These are phyloP conservation scores for Colletotrichum zoysiae DNA, from an alignment of 2,329 filamentous ascomycete genomes.

Conservation along the genomic window DNA sequence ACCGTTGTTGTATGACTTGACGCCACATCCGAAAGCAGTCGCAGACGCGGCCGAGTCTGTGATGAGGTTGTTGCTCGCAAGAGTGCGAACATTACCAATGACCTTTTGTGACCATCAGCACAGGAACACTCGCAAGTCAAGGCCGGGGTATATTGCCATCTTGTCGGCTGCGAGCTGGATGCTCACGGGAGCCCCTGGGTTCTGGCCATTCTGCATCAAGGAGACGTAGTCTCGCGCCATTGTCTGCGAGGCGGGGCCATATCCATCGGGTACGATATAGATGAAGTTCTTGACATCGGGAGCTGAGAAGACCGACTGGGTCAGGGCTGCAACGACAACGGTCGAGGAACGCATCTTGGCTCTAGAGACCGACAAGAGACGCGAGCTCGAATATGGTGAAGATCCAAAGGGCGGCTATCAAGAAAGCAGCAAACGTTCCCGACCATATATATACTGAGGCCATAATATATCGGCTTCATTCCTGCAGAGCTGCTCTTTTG, in stretches of 20 bases:
- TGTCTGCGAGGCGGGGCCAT: constrained; percentile 48
- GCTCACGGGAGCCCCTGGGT: constrained; percentile 41
- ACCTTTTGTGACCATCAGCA: constrained; percentile 36
- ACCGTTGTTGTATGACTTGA: constrained; percentile 54
- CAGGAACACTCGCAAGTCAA: neutral
- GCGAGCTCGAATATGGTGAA: constrained; percentile 7
- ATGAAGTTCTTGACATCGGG: constrained; percentile 49
- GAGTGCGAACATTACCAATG: constrained; percentile 49
- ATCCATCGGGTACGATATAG: constrained; percentile 51
- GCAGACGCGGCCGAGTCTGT: constrained; percentile 57
- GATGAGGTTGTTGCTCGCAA: constrained; percentile 51
- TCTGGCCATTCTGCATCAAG: constrained; percentile 44
- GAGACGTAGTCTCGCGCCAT: constrained; percentile 48
- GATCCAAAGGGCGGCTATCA: neutral
- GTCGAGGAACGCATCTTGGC: constrained; percentile 38
- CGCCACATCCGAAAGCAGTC: constrained; percentile 55
- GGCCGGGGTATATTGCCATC: constrained; percentile 32
- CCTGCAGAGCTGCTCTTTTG: neutral
- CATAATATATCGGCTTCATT: constrained; percentile 7
- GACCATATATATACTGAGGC: neutral
- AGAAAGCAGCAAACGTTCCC: neutral
- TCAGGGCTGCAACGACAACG: constrained; percentile 23
- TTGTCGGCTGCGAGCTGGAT: constrained; percentile 44
- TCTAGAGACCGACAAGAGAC: constrained; percentile 5
- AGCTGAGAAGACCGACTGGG: constrained; percentile 25